Percentiles rank a stretch among this genome's conserved stretches.
Conservation (phyloP, 2,329 filamentous ascomycete species). For the Nigrospora oryzae region DNA sequence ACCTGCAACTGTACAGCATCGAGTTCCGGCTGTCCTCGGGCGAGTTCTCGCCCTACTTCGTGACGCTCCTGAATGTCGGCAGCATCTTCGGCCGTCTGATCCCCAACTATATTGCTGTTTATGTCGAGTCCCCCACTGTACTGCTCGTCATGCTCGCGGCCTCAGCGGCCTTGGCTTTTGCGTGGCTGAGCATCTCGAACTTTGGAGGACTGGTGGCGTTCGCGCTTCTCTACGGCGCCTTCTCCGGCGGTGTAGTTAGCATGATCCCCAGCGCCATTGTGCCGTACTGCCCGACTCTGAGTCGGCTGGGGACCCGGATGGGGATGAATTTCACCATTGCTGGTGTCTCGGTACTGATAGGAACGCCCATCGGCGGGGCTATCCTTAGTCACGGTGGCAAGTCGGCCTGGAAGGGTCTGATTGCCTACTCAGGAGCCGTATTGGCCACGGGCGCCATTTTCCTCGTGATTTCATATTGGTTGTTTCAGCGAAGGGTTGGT, state of each 20-base stretch:
- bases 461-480: slow-evolving; percentile 10
- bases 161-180: slow-evolving; percentile 18
- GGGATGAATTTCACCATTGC: slow-evolving; percentile 28
- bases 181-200: slow-evolving; percentile 17
- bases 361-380: slow-evolving; percentile 41
- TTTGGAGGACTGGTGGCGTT: background rate
- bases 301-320: slow-evolving; percentile 27
- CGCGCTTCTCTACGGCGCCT: slow-evolving; percentile 24
- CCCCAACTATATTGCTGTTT: slow-evolving; percentile 25
- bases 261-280: slow-evolving; percentile 21
- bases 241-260: slow-evolving; percentile 23
- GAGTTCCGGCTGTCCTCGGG: slow-evolving; percentile 2
- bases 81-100: slow-evolving; percentile 27
- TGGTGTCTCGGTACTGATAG: slow-evolving; percentile 41
- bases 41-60: slow-evolving; percentile 22
- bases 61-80: slow-evolving; percentile 28
- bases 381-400: slow-evolving; percentile 23
- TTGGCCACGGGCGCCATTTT: slow-evolving; percentile 16
- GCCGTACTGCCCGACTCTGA: slow-evolving; percentile 9
- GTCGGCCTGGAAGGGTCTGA: slow-evolving; percentile 20
- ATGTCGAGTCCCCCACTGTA: slow-evolving; percentile 26
- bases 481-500: slow-evolving; percentile 5
- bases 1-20: slow-evolving; percentile 22
- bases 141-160: slow-evolving; percentile 21
- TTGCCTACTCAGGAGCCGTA: slow-evolving; percentile 20